phyloP scores from a whole-genome alignment of 352 stramenopile genomes.

The Phytophthora vignae region DNA sequence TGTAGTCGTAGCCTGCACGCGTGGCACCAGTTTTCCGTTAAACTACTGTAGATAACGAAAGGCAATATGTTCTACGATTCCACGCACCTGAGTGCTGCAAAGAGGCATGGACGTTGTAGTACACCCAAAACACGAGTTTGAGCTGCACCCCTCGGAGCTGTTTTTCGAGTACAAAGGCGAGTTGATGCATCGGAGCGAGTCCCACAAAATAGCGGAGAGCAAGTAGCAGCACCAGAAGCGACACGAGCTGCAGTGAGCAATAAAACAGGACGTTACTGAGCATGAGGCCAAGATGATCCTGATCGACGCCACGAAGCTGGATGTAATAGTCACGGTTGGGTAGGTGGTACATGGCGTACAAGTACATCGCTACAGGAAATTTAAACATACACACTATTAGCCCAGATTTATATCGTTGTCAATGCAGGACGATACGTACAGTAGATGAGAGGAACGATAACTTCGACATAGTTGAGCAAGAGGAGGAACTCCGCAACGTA shows the following conservation, averaged over 20 bases:
- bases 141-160: slow-evolving; percentile 31
- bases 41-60: too few species aligned
- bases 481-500: slow-evolving; percentile 21
- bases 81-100: slow-evolving; percentile 34
- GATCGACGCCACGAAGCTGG: slow-evolving; percentile 11
- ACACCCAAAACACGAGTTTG: slow-evolving; percentile 44
- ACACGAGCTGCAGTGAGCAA: slow-evolving; percentile 32
- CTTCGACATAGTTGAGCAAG: slow-evolving; percentile 20
- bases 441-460: slow-evolving; percentile 22
- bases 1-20: too few species aligned
- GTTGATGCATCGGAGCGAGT: slow-evolving; percentile 26
- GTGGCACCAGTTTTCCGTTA: too few species aligned
- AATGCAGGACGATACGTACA: slow-evolving; percentile 5
- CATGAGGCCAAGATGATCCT: slow-evolving; percentile 7
- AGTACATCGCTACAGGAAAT: slow-evolving; percentile 20
- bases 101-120: slow-evolving; percentile 28
- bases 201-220: slow-evolving; percentile 24
- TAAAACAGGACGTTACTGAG: slow-evolving; percentile 39
- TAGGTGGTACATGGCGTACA: slow-evolving; percentile 16
- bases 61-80: too few species aligned
- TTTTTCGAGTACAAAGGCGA: slow-evolving; percentile 39
- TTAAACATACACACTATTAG: background rate
- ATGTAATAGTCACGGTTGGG: slow-evolving; percentile 37
- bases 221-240: slow-evolving; percentile 29
- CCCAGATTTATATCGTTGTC: background rate